These are phyloP conservation scores for Sphaceloma murrayae DNA, from an alignment of 2,329 filamentous ascomycete genomes.

Conservation along the genomic window DNA sequence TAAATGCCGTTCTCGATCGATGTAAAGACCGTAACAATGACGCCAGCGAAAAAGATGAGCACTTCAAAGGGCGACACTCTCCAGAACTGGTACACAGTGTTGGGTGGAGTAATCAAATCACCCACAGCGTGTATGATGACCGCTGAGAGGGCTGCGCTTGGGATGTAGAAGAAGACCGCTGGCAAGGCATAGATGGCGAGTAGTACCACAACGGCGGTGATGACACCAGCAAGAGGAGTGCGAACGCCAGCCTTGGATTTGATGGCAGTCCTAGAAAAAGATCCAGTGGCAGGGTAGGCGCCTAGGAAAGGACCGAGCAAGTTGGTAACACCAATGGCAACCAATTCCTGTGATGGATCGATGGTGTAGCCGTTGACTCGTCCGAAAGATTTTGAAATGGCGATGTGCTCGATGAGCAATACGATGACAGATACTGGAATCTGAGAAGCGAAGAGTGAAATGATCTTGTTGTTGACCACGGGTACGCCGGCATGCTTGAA, in stretches of 20 bases:
- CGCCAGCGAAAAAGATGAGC: slow-evolving; percentile 84
- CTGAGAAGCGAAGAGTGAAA: slow-evolving; percentile 59
- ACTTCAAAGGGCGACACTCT: slow-evolving; percentile 82
- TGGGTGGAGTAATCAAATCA: slow-evolving; percentile 82
- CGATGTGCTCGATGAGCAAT: slow-evolving; percentile 92
- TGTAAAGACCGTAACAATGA: slow-evolving; percentile 79
- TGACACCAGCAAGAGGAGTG: slow-evolving; percentile 80
- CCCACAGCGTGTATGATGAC: slow-evolving; percentile 95
- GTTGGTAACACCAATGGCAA: slow-evolving; percentile 87
- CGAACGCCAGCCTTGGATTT: slow-evolving; percentile 94
- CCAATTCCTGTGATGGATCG: slow-evolving; percentile 88
- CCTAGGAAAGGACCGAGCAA: slow-evolving; percentile 85
- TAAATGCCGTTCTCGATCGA: slow-evolving; percentile 92
- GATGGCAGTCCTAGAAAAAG: slow-evolving; percentile 92
- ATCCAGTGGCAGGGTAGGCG: slow-evolving; percentile 85
- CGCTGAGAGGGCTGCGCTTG: slow-evolving; percentile 65
- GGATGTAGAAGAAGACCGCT: slow-evolving; percentile 88
- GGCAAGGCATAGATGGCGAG: slow-evolving; percentile 84
- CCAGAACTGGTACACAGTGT: slow-evolving; percentile 94
- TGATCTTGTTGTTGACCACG: slow-evolving; percentile 53
- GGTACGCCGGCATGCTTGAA: slow-evolving; percentile 75
- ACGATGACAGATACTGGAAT: slow-evolving; percentile 84
- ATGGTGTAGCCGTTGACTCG: slow-evolving; percentile 94
- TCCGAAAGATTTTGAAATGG: slow-evolving; percentile 94
- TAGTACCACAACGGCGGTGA: slow-evolving; percentile 77